Percentiles rank a stretch among this genome's conserved stretches.
Conservation (phyloP, 345 rosid species). For the Boechera stricta region DNA sequence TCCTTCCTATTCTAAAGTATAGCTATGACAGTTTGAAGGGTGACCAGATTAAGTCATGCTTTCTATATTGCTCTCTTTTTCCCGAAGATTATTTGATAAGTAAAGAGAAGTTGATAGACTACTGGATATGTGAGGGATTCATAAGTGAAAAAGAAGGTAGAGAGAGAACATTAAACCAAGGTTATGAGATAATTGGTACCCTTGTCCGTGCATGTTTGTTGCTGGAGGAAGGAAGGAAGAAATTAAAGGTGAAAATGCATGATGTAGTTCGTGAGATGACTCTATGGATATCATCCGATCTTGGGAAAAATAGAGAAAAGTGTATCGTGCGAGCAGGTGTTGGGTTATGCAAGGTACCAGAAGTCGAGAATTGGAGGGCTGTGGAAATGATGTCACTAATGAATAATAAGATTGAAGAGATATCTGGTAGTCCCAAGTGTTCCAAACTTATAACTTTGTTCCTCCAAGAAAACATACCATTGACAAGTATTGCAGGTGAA, state of each 20-base stretch:
- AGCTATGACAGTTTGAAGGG: neutral
- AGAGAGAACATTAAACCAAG: constrained; percentile 9
- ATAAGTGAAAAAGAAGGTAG: neutral
- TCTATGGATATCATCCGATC: neutral
- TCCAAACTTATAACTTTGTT: constrained; percentile 36
- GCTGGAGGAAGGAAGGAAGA: constrained; percentile 22
- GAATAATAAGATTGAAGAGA: constrained; percentile 29
- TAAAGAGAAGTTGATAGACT: neutral
- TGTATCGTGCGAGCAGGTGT: neutral
- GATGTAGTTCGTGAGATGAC: constrained; percentile 21
- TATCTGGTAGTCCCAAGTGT: constrained; percentile 21
- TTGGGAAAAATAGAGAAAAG: neutral
- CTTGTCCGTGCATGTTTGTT: constrained; percentile 25
- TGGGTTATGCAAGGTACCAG: constrained; percentile 16
- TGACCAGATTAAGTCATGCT: neutral
- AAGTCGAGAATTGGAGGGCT: neutral
- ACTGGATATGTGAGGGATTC: constrained; percentile 15
- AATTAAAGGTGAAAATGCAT: constrained; percentile 37
- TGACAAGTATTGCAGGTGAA: constrained; percentile 5
- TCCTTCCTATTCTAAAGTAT: constrained; percentile 7
- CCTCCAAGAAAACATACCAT: constrained; percentile 25
- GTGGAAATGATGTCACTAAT: constrained; percentile 40
- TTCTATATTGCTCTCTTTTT: neutral
- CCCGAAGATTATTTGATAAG: neutral
- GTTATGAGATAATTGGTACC: constrained; percentile 39